Evolutionary conservation across 352 stramenopile species (phyloP), one percentile per base, ranked within the genome.

Genomic region (Phytophthora sp.): DNA sequence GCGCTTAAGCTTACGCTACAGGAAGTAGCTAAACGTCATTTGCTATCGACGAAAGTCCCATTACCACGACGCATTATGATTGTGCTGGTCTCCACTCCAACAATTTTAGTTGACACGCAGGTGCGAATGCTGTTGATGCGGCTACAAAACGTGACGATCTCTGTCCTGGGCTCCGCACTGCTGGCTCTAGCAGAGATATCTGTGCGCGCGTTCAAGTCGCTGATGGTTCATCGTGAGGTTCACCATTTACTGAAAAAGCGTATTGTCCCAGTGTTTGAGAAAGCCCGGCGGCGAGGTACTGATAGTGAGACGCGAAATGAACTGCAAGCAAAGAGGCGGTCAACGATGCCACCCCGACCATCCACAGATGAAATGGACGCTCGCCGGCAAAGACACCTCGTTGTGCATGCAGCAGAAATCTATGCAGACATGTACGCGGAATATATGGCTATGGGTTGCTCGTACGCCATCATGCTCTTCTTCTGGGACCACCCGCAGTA

Each of bases 361-460:
- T 15, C 11, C 8, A 7, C 39, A 8, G 42, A 31, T n/a, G 30
- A 44, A 8, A 31, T 11, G 5, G 41, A 52, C 15, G 11, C 35
- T 10, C 37, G n/a, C 3, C 45, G 15, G 4, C 45, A 44, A 28
- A 37, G 39, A 3, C n/a, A 48, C 6, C n/a, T 54, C 15, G 38
- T 54, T 7, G 23, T 61, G 7, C 74, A 79, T 41, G 46, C 57
- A 1, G 53, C 50, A 3, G 70, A 79, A 28, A 50, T 73, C 26
- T 67, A 53, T 13, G 60, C 61, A 12, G 68, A 75, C 35, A 80
- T 80, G 71, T 78, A 73, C 42, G 67, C 67, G 12, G 74, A 83
- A 41, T 83, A 80, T 34, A 31, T 83, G n/a, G 60, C 63, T 8
- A 74, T 83, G 38, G 60, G 70, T 20, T 80, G 70, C 48, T 77